Evolutionary conservation across 352 stramenopile genomes (phyloP).

Genomic region (Sclerospora graminicola): DNA sequence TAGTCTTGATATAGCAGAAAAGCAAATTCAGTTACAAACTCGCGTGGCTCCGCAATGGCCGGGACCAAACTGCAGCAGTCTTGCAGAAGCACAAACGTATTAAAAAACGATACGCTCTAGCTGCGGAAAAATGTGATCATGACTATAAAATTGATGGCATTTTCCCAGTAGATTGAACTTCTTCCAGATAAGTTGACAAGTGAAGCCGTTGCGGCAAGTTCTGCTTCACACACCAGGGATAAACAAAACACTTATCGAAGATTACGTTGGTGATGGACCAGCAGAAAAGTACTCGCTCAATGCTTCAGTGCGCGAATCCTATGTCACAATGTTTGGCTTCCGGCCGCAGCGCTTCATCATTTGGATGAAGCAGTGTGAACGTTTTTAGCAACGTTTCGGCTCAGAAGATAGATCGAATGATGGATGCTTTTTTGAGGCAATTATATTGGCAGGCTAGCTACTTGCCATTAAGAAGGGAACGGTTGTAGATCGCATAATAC

Average conservation of each 20-base stretch:
- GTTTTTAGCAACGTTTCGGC: constrained; percentile 93
- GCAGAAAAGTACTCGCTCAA: constrained; percentile 98
- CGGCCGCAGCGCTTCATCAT: constrained; percentile 69
- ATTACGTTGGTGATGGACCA: constrained; percentile 96
- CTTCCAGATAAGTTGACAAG: constrained; percentile 78
- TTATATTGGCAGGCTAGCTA: constrained; percentile 74
- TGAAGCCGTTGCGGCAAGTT: constrained; percentile 86
- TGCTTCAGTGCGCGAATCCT: constrained; percentile 66
- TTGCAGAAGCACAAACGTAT: constrained; percentile 86
- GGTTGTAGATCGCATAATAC: constrained; percentile 98
- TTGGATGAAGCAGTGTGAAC: constrained; percentile 85
- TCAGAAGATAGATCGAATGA: too few species aligned
- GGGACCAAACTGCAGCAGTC: constrained; percentile 79
- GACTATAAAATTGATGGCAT: constrained; percentile 89
- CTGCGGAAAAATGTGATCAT: constrained; percentile 92
- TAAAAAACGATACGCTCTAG: constrained; percentile 85
- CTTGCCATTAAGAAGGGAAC: constrained; percentile 98
- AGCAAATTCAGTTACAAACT: constrained; percentile 26
- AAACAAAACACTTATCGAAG: constrained; percentile 92
- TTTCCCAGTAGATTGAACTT: constrained; percentile 81
- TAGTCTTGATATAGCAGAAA: constrained; percentile 16
- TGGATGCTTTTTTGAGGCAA: constrained; percentile 86
- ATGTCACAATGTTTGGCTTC: constrained; percentile 94
- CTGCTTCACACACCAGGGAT: constrained; percentile 89
- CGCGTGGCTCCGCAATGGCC: constrained; percentile 73